Conservation (phyloP, 805 yeast genomes). For the Wickerhamomyces alni region DNA sequence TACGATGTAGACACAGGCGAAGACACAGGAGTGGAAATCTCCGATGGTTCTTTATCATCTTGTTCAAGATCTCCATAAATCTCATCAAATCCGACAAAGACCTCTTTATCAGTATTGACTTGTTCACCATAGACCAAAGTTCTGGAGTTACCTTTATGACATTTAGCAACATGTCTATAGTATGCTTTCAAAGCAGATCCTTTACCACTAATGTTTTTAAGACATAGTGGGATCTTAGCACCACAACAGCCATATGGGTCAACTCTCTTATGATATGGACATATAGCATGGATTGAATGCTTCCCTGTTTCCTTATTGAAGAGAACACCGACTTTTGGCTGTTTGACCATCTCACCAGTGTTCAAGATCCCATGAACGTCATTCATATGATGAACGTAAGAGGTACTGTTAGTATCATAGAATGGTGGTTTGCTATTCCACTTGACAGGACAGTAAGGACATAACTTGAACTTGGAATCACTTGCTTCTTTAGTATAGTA, state of each 20-base stretch:
- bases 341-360: neutral
- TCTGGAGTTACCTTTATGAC: too few species aligned
- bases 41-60: too few species aligned
- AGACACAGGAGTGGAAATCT: too few species aligned
- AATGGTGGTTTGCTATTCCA: neutral
- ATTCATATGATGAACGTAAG: neutral
- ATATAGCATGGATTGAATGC: neutral
- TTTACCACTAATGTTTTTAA: neutral
- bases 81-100: too few species aligned
- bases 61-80: too few species aligned
- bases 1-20: too few species aligned
- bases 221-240: neutral
- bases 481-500: neutral
- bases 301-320: neutral
- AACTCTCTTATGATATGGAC: neutral
- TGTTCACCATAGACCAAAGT: too few species aligned
- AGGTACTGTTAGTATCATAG: neutral
- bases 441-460: neutral
- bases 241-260: neutral
- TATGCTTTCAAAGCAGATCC: neutral
- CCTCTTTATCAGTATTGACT: too few species aligned
- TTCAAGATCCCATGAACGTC: neutral
- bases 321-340: neutral
- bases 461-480: neutral
- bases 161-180: neutral